Conservation (phyloP, 345 rosid genomes). For the Eucalyptus pumila region DNA sequence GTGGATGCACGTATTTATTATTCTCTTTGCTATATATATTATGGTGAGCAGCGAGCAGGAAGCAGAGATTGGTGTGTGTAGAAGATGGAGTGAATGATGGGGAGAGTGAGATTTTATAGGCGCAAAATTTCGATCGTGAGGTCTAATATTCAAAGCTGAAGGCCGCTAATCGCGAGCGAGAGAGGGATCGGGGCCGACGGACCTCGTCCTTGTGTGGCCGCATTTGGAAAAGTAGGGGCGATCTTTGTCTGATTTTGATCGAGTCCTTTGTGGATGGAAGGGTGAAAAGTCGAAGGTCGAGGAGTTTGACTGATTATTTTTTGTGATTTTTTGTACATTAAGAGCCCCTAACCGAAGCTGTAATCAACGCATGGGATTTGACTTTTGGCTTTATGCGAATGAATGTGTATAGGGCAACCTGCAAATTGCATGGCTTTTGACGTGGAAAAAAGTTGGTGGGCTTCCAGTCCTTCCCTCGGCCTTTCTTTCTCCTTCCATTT, state of each 20-base stretch:
- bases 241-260: too few relatives aligned
- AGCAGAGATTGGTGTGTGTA: not conserved
- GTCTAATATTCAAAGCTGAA: not conserved
- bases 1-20: not conserved
- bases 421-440: not conserved
- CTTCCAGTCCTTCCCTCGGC: not conserved
- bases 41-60: not conserved
- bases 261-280: too few relatives aligned
- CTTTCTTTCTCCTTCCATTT: not conserved
- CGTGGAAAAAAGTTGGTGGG: not conserved
- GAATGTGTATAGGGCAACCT: not conserved
- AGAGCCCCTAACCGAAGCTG: not conserved
- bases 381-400: not conserved
- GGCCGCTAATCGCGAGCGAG: not conserved
- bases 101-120: not conserved
- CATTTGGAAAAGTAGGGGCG: too few relatives aligned
- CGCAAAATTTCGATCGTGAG: not conserved
- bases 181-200: too few relatives aligned
- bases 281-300: too few relatives aligned
- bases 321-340: too few relatives aligned
- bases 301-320: too few relatives aligned
- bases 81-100: not conserved
- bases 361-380: not conserved
- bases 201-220: too few relatives aligned
- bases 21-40: not conserved